Evolutionary conservation across 1,284 basidiomycete species (phyloP).

Genomic region (Tranzscheliella williamsii): DNA sequence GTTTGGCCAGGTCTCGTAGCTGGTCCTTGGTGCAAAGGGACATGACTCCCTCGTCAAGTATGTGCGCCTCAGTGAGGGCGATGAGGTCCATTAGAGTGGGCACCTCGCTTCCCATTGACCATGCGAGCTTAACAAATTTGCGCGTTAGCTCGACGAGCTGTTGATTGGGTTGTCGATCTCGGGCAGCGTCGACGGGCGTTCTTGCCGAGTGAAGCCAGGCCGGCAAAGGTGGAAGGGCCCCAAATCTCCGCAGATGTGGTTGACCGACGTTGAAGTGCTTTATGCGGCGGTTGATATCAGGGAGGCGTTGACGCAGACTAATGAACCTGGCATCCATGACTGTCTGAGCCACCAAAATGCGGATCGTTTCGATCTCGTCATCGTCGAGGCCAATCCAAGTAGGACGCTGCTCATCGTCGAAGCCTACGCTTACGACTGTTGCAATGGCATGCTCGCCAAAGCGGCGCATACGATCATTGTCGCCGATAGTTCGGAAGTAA

Average conservation of each 20-base stretch:
- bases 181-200: not conserved
- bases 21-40: constrained; percentile 15
- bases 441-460: constrained; percentile 14
- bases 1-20: constrained; percentile 16
- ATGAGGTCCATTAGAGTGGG: constrained; percentile 9
- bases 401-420: constrained; percentile 10
- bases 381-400: constrained; percentile 12
- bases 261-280: constrained; percentile 9
- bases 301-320: constrained; percentile 13
- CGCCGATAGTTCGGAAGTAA: constrained; percentile 22
- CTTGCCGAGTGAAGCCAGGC: constrained; percentile 16
- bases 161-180: constrained; percentile 8
- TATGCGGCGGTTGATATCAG: not conserved
- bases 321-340: constrained; percentile 9
- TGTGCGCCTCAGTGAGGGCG: constrained; percentile 4
- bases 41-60: constrained; percentile 13
- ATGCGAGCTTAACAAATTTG: not conserved
- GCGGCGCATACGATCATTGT: constrained; percentile 2
- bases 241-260: constrained; percentile 2
- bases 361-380: constrained; percentile 12
- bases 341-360: constrained; percentile 7
- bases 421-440: constrained; percentile 4
- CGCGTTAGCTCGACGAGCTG: constrained; percentile 5
- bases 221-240: constrained; percentile 6
- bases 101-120: constrained; percentile 5